Percentiles rank a stretch among this genome's conserved stretches.
Conservation (phyloP, 345 rosid species). For the Gossypium raimondii region DNA sequence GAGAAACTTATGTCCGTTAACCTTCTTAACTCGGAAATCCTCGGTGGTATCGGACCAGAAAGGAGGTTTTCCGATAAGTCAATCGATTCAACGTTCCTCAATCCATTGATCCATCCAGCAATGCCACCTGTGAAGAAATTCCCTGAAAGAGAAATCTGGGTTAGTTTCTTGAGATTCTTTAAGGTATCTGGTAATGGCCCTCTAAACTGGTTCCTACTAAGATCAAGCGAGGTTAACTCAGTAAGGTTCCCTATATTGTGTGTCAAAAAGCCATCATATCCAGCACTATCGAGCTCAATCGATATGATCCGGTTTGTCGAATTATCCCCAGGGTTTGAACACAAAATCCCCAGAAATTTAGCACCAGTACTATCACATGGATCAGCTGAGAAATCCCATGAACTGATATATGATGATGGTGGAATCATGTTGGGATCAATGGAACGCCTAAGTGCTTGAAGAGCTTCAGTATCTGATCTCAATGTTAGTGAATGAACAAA, state of each 20-base stretch:
- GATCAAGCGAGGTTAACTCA: conserved; percentile 43
- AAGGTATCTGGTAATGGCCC: conserved; percentile 52
- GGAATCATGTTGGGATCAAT: conserved; percentile 47
- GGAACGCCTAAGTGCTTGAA: conserved; percentile 29
- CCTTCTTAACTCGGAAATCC: conserved; percentile 37
- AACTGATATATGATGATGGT: conserved; percentile 35
- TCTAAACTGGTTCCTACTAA: conserved; percentile 44
- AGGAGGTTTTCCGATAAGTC: conserved; percentile 49
- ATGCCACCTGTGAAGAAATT: conserved; percentile 53
- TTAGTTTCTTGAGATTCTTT: conserved; percentile 40
- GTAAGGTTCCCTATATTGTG: conserved; percentile 45
- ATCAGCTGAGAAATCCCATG: conserved; percentile 52
- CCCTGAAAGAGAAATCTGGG: conserved; percentile 27
- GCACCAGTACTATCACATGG: conserved; percentile 43
- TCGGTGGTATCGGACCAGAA: conserved; percentile 42
- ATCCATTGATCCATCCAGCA: conserved; percentile 21
- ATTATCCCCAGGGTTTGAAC: conserved; percentile 39
- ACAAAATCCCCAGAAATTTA: conserved; percentile 46
- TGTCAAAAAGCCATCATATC: conserved; percentile 52
- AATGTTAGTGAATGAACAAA: conserved; percentile 19
- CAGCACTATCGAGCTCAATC: conserved; percentile 43
- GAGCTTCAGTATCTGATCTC: conserved; percentile 37
- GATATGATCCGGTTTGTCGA: conserved; percentile 35
- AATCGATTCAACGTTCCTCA: conserved; percentile 33
- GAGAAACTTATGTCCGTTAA: conserved; percentile 33